Conservation (phyloP, 768 basidiomycete genomes). For the Termitomyces sp. region DNA sequence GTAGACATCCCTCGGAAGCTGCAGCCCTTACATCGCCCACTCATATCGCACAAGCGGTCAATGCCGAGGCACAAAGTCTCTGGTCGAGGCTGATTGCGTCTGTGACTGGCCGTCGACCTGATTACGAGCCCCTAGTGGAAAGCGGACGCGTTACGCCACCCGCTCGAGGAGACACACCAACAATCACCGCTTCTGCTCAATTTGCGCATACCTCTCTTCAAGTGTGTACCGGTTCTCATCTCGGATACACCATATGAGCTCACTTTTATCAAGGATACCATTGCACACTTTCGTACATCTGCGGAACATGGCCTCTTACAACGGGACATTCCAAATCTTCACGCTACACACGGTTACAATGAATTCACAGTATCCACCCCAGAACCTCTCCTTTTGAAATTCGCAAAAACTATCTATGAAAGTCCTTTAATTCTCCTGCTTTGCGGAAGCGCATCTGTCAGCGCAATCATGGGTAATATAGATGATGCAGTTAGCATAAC, state of each 20-base stretch:
- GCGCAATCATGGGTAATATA: conserved; percentile 89
- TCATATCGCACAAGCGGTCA: conserved; percentile 39
- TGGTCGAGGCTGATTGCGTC: conserved; percentile 41
- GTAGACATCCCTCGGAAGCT: conserved; percentile 56
- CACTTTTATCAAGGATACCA: conserved; percentile 51
- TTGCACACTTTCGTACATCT: conserved; percentile 66
- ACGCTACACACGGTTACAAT: conserved; percentile 78
- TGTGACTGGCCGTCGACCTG: conserved; percentile 31
- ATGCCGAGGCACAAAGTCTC: conserved; percentile 43
- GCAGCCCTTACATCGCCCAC: conserved; percentile 40
- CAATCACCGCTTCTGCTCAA: conserved; percentile 58
- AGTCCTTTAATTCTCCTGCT: conserved; percentile 87
- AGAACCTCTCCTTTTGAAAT: conserved; percentile 80
- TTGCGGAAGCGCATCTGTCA: conserved; percentile 85
- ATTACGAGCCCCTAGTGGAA: conserved; percentile 25
- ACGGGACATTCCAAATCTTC: conserved; percentile 56
- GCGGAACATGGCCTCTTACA: conserved; percentile 54
- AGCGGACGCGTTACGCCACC: conserved; percentile 30
- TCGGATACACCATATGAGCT: background rate
- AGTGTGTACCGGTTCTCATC: conserved; percentile 31
- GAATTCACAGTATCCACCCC: conserved; percentile 85
- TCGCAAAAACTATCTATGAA: conserved; percentile 93
- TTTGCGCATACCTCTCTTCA: conserved; percentile 65
- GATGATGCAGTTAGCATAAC: conserved; percentile 95
- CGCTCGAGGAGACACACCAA: conserved; percentile 21